Evolutionary conservation across 2,329 filamentous ascomycete genomes (phyloP).

Genomic region (Scytalidium lignicola): DNA sequence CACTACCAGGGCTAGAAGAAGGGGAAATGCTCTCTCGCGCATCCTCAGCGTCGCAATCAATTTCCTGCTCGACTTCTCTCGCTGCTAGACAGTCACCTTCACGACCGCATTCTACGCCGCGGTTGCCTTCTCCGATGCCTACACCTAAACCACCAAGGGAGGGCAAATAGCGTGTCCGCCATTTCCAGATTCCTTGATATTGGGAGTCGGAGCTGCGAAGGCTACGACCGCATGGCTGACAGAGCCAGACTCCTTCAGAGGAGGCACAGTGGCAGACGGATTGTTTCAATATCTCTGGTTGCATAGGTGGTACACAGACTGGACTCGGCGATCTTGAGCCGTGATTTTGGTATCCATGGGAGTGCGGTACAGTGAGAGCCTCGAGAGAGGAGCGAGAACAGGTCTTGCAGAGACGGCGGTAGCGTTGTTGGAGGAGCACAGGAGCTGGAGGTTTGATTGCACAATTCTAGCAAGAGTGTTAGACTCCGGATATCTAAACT

Average conservation of each 20-base stretch:
- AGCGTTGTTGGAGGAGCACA: constrained; percentile 63
- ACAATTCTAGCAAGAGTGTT: constrained; percentile 64
- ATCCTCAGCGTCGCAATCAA: constrained; percentile 79
- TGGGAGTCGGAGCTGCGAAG: constrained; percentile 57
- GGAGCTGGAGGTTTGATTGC: constrained; percentile 74
- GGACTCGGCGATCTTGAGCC: background rate
- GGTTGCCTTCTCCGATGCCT: constrained; percentile 81
- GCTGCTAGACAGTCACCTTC: constrained; percentile 70
- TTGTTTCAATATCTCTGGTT: constrained; percentile 23
- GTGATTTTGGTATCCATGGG: constrained; percentile 16
- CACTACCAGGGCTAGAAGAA: constrained; percentile 15
- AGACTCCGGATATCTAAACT: background rate
- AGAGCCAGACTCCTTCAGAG: constrained; percentile 69
- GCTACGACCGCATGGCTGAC: constrained; percentile 72
- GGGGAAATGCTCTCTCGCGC: constrained; percentile 31
- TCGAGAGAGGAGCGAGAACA: constrained; percentile 70
- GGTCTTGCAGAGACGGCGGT: constrained; percentile 73
- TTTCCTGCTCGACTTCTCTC: constrained; percentile 73
- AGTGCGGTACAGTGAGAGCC: constrained; percentile 40
- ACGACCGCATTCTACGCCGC: constrained; percentile 85
- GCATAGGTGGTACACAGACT: background rate
- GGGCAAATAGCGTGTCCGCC: constrained; percentile 80
- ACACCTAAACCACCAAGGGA: constrained; percentile 76
- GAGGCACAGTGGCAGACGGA: constrained; percentile 30
- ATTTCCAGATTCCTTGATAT: constrained; percentile 72